These are phyloP conservation scores for Micractinium conductrix DNA, from an alignment of 139 green algal genomes.

Conservation along the genomic window DNA sequence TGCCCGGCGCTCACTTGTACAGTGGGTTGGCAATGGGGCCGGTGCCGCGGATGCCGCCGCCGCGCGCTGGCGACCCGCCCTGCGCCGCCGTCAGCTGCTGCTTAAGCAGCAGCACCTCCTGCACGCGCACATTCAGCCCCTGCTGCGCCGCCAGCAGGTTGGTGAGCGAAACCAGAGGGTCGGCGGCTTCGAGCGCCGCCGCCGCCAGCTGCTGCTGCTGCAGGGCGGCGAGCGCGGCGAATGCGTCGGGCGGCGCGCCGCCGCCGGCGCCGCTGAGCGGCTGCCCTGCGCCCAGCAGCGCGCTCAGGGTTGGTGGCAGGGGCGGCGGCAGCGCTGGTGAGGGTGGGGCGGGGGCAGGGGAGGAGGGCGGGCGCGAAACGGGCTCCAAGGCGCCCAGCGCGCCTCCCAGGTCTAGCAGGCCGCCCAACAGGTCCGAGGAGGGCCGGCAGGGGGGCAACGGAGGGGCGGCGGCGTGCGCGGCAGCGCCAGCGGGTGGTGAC, in stretches of 20 bases:
- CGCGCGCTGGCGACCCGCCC: not conserved
- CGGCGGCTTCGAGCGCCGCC: not conserved
- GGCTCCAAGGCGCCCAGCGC: no score
- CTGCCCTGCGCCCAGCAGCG: no score
- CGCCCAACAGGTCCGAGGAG: no score
- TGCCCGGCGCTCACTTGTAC: conserved; percentile 58
- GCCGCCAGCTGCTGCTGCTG: conserved; percentile 17
- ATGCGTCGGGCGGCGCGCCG: not conserved
- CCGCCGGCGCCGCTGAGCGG: no score
- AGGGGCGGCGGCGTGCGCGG: no score
- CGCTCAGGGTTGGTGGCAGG: no score
- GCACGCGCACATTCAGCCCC: not conserved
- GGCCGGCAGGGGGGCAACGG: no score
- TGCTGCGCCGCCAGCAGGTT: conserved; percentile 23
- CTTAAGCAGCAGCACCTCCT: conserved; percentile 1
- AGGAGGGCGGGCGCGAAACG: no score
- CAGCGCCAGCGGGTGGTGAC: no score
- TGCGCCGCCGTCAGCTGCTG: conserved; percentile 2
- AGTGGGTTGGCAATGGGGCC: conserved; percentile 43
- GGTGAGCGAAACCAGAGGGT: conserved; percentile 20
- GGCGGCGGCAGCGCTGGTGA: no score
- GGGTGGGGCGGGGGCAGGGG: no score
- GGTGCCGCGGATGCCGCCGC: conserved; percentile 6
- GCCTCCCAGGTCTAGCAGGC: no score
- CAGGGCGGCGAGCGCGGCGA: conserved; percentile 1